Percentiles rank a stretch among this genome's conserved stretches.
Evolutionary conservation across 2,329 filamentous ascomycete genomes (phyloP).

Genomic region (Aspergillus niger): DNA sequence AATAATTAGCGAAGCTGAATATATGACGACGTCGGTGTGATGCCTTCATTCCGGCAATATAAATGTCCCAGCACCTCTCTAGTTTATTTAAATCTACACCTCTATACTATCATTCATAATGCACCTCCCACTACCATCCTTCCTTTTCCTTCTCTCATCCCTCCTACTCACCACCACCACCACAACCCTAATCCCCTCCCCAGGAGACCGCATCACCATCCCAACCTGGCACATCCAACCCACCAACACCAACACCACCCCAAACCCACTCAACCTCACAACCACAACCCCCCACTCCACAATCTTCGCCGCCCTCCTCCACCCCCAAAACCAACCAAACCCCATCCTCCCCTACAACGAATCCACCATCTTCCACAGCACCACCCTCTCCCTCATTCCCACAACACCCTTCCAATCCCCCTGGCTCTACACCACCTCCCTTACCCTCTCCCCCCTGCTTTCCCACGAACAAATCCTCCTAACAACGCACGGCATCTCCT

Average conservation of each 20-base stretch:
- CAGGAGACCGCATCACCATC: slow-evolving; percentile 31
- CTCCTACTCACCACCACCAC: too few species aligned
- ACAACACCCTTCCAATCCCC: slow-evolving; percentile 53
- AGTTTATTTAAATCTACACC: too few species aligned
- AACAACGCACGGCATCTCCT: slow-evolving; percentile 61
- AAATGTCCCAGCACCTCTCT: background rate
- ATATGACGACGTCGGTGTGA: background rate
- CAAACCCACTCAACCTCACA: slow-evolving; percentile 46
- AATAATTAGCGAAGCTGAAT: background rate
- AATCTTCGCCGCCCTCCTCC: slow-evolving; percentile 60
- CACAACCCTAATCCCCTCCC: background rate
- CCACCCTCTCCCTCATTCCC: slow-evolving; percentile 52
- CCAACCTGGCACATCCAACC: slow-evolving; percentile 56
- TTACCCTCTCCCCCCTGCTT: slow-evolving; percentile 39
- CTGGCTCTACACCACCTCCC: slow-evolving; percentile 62
- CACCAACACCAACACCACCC: slow-evolving; percentile 37
- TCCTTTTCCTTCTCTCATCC: too few species aligned
- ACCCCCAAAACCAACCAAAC: slow-evolving; percentile 29
- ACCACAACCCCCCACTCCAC: slow-evolving; percentile 55
- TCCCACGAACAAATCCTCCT: slow-evolving; percentile 52
- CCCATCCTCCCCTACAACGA: slow-evolving; percentile 53
- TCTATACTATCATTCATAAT: too few species aligned
- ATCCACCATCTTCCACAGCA: slow-evolving; percentile 57
- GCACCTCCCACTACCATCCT: too few species aligned
- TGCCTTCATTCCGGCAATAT: too few species aligned